Percentiles rank a stretch among this genome's conserved stretches.
phyloP scores from a whole-genome alignment of 352 stramenopile species.

The Proteromonas lacertae region DNA sequence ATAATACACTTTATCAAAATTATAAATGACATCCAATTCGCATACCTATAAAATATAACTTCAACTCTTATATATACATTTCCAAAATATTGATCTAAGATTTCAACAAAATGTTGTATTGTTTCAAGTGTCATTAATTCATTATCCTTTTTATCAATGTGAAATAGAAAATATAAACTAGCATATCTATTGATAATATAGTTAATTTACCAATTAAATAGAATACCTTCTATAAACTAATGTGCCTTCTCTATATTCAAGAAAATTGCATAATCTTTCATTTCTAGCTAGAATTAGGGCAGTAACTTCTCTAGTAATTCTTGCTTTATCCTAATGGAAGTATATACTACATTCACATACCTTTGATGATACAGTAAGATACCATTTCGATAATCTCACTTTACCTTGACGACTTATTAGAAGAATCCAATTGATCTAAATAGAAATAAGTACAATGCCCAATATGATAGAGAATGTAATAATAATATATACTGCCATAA shows the following conservation, averaged over 20 bases:
- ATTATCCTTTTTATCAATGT: slow-evolving; percentile 56
- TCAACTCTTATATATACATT: no score
- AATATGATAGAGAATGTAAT: no score
- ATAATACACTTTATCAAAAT: slow-evolving; percentile 99
- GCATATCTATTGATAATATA: slow-evolving; percentile 30
- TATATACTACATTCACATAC: background rate
- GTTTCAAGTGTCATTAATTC: slow-evolving; percentile 84
- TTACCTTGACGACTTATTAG: slow-evolving; percentile 94
- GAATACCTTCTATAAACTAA: slow-evolving; percentile 64
- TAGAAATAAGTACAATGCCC: background rate
- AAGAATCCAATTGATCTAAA: slow-evolving; percentile 76
- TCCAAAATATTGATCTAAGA: slow-evolving; percentile 92
- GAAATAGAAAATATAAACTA: slow-evolving; percentile 62
- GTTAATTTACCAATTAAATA: background rate
- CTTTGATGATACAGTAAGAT: slow-evolving; percentile 18
- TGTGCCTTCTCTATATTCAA: slow-evolving; percentile 75
- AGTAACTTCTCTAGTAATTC: slow-evolving; percentile 33
- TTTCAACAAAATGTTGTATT: slow-evolving; percentile 93
- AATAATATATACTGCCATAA: no score
- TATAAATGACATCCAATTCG: slow-evolving; percentile 99
- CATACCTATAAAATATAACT: slow-evolving; percentile 24
- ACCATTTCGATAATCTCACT: slow-evolving; percentile 95
- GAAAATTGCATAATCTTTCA: slow-evolving; percentile 50
- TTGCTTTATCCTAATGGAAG: slow-evolving; percentile 18
- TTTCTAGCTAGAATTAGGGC: slow-evolving; percentile 21